Percentiles rank a stretch among this genome's conserved stretches.
phyloP scores from a whole-genome alignment of 2,329 filamentous ascomycete species.

The Sporothrix phasma region DNA sequence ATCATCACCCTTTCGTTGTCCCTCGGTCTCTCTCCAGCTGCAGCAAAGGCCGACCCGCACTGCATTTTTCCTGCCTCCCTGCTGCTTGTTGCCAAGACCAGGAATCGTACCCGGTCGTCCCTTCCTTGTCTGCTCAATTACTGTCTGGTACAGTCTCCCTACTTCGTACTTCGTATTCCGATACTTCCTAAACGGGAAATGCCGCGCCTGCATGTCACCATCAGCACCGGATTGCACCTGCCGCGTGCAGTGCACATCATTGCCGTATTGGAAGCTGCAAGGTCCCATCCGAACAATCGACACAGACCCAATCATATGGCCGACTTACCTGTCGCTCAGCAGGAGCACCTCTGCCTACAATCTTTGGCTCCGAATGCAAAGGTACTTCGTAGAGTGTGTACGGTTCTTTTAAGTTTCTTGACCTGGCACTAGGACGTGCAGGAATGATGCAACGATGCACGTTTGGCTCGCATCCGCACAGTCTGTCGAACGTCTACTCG shows the following conservation, averaged over 20 bases:
- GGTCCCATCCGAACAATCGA: neutral
- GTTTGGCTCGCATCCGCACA: neutral
- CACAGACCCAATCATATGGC: neutral
- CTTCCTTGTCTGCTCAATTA: neutral
- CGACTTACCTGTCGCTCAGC: neutral
- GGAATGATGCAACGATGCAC: neutral
- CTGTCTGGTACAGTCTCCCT: no score
- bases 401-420: neutral
- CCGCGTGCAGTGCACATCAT: neutral
- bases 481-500: neutral
- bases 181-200: slow-evolving; percentile 1
- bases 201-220: neutral
- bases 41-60: no score
- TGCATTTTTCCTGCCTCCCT: neutral
- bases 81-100: neutral
- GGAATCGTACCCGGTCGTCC: neutral
- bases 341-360: neutral
- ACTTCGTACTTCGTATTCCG: no score
- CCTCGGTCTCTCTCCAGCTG: no score
- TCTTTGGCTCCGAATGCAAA: neutral
- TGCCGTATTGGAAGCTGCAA: neutral
- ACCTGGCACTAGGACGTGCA: neutral
- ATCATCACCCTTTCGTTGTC: no score
- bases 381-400: neutral
- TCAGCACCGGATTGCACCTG: neutral